Percentiles rank a stretch among this genome's conserved stretches.
phyloP scores from a whole-genome alignment of 2,329 filamentous ascomycete genomes.

The Phaeomoniella chlamydospora region DNA sequence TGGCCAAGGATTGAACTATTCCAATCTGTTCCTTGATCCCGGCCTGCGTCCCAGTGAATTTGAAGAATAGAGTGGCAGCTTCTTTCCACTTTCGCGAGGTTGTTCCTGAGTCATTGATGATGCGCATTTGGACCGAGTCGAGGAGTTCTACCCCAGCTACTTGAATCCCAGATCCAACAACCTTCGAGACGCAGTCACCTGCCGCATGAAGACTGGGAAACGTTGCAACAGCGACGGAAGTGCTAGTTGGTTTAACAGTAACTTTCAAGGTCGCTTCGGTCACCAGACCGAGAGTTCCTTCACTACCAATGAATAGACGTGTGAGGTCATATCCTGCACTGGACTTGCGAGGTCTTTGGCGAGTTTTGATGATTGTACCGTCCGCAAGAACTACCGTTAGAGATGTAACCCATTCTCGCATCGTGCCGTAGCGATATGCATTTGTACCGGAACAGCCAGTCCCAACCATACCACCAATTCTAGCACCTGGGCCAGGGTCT shows the following conservation, averaged over 20 bases:
- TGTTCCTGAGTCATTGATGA: constrained; percentile 40
- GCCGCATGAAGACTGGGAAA: constrained; percentile 54
- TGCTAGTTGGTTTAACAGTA: constrained; percentile 63
- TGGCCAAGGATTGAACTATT: constrained; percentile 45
- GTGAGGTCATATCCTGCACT: constrained; percentile 88
- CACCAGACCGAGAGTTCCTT: constrained; percentile 81
- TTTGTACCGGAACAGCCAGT: constrained; percentile 58
- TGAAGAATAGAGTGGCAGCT: constrained; percentile 59
- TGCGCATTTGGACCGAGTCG: constrained; percentile 78
- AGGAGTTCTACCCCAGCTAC: constrained; percentile 87
- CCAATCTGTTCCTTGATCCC: constrained; percentile 50
- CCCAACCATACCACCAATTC: constrained; percentile 62
- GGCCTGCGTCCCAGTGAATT: constrained; percentile 52
- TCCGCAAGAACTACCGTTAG: constrained; percentile 82
- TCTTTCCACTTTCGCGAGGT: constrained; percentile 48
- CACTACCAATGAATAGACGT: constrained; percentile 75
- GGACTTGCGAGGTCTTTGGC: constrained; percentile 76
- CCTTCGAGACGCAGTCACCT: constrained; percentile 63
- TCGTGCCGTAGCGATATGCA: constrained; percentile 82
- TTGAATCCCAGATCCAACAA: constrained; percentile 68
- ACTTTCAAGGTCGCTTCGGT: constrained; percentile 85
- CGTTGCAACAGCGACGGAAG: constrained; percentile 64
- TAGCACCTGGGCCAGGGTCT: constrained; percentile 78
- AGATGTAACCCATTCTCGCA: constrained; percentile 84
- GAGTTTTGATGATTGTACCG: constrained; percentile 78